Base-by-base conservation (phyloP, 139 green algal species). In the Raphidocelis subcapitata region DNA sequence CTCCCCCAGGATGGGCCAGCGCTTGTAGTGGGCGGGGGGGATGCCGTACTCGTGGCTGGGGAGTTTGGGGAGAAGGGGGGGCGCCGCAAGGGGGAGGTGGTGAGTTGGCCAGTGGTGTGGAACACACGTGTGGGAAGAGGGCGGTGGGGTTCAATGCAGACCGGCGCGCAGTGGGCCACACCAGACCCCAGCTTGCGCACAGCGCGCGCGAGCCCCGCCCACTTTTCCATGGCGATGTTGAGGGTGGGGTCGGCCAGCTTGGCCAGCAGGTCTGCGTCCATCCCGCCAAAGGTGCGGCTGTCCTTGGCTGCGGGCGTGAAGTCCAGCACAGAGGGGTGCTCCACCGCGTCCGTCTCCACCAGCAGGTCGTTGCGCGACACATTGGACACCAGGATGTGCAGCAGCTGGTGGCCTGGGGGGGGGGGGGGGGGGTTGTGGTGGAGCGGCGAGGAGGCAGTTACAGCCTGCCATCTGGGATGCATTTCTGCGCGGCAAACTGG, bases 31-130 rank as follows among this genome's bases (percentile, higher is more conserved):
- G 16, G 56, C n/a, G 0, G 91, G 89, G 1, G 88, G 86, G 62
- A 96, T 72, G 49, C 91, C 91, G 69, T 93, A 96, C 83, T 86
- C 83, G 72, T 95, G 90, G 78, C 94, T 95, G 76, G 94, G 74
- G 52, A 94, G 62, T 71, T 88, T 88, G 18, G 62, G 29, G 1
- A 74, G 8, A 52, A 94, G 75, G 41, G 85, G 67, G 10, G 63
- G 61, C 85, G 10, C 28, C 4, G n/a, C n/a, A n/a, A n/a, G n/a
- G n/a, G n/a, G n/a, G n/a, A n/a, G n/a, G n/a, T n/a, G n/a, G n/a
- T n/a, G n/a, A n/a, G n/a, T n/a, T n/a, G n/a, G n/a, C n/a, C n/a
- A n/a, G n/a, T n/a, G n/a, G n/a, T n/a, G n/a, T n/a, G n/a, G n/a
- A n/a, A n/a, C n/a, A n/a, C n/a, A n/a, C n/a, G n/a, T n/a, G n/a